Base-by-base conservation (phyloP, 2,329 filamentous ascomycete genomes). In the Aspergillus pseudoterreus region DNA sequence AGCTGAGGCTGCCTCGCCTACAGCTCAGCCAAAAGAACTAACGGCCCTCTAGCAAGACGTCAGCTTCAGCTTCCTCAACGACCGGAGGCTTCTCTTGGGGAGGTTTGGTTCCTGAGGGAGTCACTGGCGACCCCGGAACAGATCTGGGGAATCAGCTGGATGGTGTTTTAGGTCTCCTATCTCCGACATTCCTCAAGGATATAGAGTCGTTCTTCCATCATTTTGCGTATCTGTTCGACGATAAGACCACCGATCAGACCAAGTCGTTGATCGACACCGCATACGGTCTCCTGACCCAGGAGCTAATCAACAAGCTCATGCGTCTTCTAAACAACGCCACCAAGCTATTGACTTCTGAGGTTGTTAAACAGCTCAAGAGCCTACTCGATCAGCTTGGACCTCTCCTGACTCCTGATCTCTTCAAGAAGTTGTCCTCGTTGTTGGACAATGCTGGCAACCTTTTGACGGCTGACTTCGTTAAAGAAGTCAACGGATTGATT, bases 161-260 rank as follows among this genome's bases (percentile, higher is more conserved):
- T 42, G 63, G 63, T 4, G 43, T 63, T 19, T 51, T 59, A 4
- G 65, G 65, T 19, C 53, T 68, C 21, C 53, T 68, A 8, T 60
- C 61, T 6, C 64, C 65, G 4, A 66, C 61, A 2, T 57, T 68
- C 35, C 48, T 68, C 8, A 57, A 59, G 24, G 60, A 68, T 50
- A 55, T 67, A 9, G 63, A 68, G 39, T 67, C 64, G n/a, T 68
- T 68, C 56, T 64, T 68, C 58, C 59, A 68, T 50, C 65, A 68
- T 41, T 53, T 68, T 41, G 64, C 65, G n/a, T 65, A 63, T 42
- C 55, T 68, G 27, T 58, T 68, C 15, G 65, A 68, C 45, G 65
- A 66, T 42, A 59, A 63, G 52, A 66, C 64, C 6, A 67, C 65
- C 19, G 53, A 61, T 9, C 60, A 67, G 51, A 61, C 64, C 41